These are phyloP conservation scores for Trichoderma cornu-damae DNA, from an alignment of 2,329 filamentous ascomycete species.

Conservation along the genomic window DNA sequence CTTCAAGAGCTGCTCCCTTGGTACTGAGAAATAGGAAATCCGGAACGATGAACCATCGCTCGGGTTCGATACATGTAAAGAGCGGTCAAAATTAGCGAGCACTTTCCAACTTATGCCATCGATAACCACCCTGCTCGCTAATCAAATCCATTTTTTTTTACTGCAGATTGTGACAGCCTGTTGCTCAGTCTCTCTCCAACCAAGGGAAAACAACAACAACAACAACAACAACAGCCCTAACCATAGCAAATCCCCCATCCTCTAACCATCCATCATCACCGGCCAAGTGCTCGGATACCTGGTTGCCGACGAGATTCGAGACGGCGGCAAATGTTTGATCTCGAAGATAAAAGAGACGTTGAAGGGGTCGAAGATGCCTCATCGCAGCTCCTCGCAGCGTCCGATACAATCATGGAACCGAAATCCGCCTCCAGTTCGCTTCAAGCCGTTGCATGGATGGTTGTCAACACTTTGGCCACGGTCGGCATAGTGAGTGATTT, in stretches of 20 bases:
- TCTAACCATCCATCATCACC: no score
- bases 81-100: not conserved
- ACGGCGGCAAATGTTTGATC: not conserved
- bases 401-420: not conserved
- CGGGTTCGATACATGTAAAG: not conserved
- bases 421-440: not conserved
- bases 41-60: not conserved
- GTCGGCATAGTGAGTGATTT: conserved; percentile 51
- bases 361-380: not conserved
- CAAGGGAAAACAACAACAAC: no score
- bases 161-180: no score
- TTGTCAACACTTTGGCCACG: conserved; percentile 57
- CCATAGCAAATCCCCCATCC: no score
- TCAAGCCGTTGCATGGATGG: conserved; percentile 47
- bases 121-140: no score
- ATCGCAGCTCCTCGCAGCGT: not conserved
- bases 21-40: not conserved
- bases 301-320: no score
- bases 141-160: no score
- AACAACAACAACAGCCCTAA: no score
- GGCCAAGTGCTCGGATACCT: no score
- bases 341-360: not conserved
- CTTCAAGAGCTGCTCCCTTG: no score
- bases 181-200: no score
- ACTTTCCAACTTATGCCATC: not conserved